These are phyloP conservation scores for Gossypium bickii DNA, from an alignment of 345 rosid genomes.

Conservation along the genomic window DNA sequence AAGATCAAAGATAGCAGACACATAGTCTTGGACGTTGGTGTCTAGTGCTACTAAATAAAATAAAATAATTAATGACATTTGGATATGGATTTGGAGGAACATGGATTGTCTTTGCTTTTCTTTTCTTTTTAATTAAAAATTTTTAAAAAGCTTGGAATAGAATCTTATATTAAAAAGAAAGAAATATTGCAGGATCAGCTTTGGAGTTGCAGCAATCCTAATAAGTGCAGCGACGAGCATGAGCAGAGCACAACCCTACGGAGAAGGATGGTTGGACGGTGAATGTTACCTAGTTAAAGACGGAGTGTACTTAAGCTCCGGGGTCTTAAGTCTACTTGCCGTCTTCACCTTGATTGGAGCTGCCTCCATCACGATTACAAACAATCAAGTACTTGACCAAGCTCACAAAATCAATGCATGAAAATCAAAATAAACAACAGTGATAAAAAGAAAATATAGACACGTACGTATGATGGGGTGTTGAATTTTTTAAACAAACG, in stretches of 20 bases:
- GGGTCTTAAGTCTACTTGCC: slow-evolving; percentile 36
- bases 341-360: slow-evolving; percentile 35
- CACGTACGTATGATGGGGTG: not conserved
- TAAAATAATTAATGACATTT: not conserved
- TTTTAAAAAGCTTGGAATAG: not conserved
- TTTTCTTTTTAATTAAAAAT: not conserved
- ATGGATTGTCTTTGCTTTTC: slow-evolving; percentile 3
- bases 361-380: slow-evolving; percentile 18
- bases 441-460: not conserved
- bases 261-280: slow-evolving; percentile 67
- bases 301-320: slow-evolving; percentile 55
- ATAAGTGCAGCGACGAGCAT: slow-evolving; percentile 60
- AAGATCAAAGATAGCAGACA: not conserved
- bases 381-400: slow-evolving; percentile 18
- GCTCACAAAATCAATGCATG: slow-evolving; percentile 19
- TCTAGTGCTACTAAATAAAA: not conserved
- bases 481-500: too few species aligned
- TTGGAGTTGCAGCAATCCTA: slow-evolving; percentile 43
- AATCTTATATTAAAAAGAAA: too few species aligned
- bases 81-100: not conserved
- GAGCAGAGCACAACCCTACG: slow-evolving; percentile 61
- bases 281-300: slow-evolving; percentile 66
- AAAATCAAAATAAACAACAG: slow-evolving; percentile 1
- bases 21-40: slow-evolving; percentile 2
- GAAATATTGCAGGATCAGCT: slow-evolving; percentile 48